Base-by-base conservation (phyloP, 2,329 filamentous ascomycete genomes). In the Zymoseptoria passerinii region DNA sequence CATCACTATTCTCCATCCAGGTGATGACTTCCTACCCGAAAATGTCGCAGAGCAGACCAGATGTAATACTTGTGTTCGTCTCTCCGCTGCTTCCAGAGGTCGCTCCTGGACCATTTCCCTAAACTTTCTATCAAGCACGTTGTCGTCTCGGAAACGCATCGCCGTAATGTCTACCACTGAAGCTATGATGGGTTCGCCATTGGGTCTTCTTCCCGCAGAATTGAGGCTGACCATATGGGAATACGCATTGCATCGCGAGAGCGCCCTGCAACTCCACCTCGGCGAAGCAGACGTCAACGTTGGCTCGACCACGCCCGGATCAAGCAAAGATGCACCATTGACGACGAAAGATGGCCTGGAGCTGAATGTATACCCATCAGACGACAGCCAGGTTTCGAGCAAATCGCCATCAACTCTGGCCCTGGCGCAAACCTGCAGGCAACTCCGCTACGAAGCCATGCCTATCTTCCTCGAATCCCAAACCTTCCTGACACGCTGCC, bases 1-100 rank as follows among this genome's bases (percentile, higher is more conserved):
- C 50, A 52, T 52, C 50, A 52, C 13, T 52, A 52, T 52, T 52
- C 50, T 52, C 50, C 50, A 52, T 52, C 13, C 50, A 52, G 50
- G 50, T 52, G n/a, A 52, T 52, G n/a, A 28, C 13, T 28, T 52
- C 2, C n/a, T 52, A 6, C 35, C 7, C 35, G 2, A 44, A n/a
- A 44, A 44, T 44, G 13, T 16, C 35, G 35, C 35, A 44, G 4
- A n/a, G n/a, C 10, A 16, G n/a, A 16, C 2, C 13, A 44, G 35
- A 16, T 44, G 16, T 44, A n/a, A 4, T 2, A 44, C 13, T 16
- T 44, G 16, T 44, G 6, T n/a, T 2, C 35, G 16, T 40, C 2
- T 44, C 13, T 44, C 35, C 35, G 13, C 5, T 44, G 16, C 35
- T 13, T 44, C 35, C 35, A 40, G 35, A 40, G 35, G 5, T 44